Conservation (phyloP, 768 basidiomycete genomes). For the Mycena chlorophos region DNA sequence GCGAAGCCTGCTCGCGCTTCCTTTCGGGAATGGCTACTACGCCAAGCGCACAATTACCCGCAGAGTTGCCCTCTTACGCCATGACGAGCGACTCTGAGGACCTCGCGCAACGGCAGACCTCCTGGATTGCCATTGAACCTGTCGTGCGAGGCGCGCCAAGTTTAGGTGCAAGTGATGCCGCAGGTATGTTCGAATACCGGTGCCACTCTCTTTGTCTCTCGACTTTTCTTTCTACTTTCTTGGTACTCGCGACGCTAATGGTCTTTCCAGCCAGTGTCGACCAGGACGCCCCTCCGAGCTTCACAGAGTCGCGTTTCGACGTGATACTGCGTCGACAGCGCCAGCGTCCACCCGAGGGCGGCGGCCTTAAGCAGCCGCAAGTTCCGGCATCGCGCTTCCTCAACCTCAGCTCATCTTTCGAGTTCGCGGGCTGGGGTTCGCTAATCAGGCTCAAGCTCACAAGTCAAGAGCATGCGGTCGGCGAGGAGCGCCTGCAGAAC, state of each 20-base stretch:
- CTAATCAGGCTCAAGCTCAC: constrained; percentile 47
- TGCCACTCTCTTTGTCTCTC: neutral
- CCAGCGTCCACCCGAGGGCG: constrained; percentile 44
- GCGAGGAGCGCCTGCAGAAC: constrained; percentile 29
- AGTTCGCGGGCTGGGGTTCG: constrained; percentile 74
- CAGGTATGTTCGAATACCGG: neutral
- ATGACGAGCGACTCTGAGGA: too few species aligned
- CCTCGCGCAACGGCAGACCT: too few species aligned
- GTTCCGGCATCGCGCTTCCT: constrained; percentile 59
- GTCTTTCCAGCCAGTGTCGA: neutral
- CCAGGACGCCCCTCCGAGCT: constrained; percentile 44
- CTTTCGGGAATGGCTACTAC: too few species aligned
- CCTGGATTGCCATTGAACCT: constrained; percentile 21
- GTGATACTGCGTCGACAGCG: constrained; percentile 63
- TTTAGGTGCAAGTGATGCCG: too few species aligned
- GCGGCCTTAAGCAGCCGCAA: constrained; percentile 38
- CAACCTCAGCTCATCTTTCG: constrained; percentile 62
- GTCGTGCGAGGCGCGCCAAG: constrained; percentile 4
- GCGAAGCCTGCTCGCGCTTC: too few species aligned
- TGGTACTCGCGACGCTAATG: too few species aligned
- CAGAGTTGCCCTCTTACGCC: too few species aligned
- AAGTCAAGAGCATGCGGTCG: constrained; percentile 41
- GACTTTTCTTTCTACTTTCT: neutral
- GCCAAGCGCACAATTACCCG: too few species aligned
- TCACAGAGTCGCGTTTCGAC: constrained; percentile 50